Evolutionary conservation across 2,329 filamentous ascomycete species (phyloP).

Genomic region (Alternaria sp.): DNA sequence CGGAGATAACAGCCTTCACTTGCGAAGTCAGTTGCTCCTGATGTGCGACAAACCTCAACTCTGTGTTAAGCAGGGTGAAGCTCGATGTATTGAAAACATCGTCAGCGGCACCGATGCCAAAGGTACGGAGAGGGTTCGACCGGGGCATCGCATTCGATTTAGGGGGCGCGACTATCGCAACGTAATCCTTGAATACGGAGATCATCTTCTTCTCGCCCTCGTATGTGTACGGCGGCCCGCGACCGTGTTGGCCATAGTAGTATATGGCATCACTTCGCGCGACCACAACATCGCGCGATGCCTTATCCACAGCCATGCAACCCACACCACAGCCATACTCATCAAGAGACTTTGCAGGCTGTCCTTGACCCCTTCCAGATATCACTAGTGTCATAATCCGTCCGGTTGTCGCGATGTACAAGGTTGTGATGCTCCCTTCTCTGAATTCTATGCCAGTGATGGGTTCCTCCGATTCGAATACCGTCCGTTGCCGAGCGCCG

Average conservation of each 20-base stretch:
- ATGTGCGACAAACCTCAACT: conserved; percentile 88
- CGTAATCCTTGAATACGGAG: conserved; percentile 81
- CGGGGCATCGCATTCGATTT: conserved; percentile 62
- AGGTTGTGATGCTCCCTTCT: conserved; percentile 70
- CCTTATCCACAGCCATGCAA: conserved; percentile 88
- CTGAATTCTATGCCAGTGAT: conserved; percentile 89
- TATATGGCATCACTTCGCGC: conserved; percentile 95
- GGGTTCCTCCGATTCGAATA: conserved; percentile 96
- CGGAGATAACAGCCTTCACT: conserved; percentile 79
- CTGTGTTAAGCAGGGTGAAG: conserved; percentile 90
- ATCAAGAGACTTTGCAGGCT: conserved; percentile 86
- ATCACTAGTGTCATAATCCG: conserved; percentile 87
- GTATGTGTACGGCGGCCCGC: conserved; percentile 88
- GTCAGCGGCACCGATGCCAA: conserved; percentile 76
- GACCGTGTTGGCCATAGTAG: conserved; percentile 84
- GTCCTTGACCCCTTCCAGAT: conserved; percentile 86
- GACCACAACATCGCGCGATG: conserved; percentile 86
- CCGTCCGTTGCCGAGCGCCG: conserved; percentile 90
- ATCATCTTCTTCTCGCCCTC: conserved; percentile 89
- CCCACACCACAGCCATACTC: conserved; percentile 91
- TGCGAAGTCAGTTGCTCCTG: conserved; percentile 84
- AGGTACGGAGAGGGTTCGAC: conserved; percentile 72
- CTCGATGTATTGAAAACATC: conserved; percentile 85
- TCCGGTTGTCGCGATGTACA: conserved; percentile 92
- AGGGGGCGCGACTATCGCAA: conserved; percentile 84